phyloP scores from a whole-genome alignment of 805 yeast species.

The Candida maesae region DNA sequence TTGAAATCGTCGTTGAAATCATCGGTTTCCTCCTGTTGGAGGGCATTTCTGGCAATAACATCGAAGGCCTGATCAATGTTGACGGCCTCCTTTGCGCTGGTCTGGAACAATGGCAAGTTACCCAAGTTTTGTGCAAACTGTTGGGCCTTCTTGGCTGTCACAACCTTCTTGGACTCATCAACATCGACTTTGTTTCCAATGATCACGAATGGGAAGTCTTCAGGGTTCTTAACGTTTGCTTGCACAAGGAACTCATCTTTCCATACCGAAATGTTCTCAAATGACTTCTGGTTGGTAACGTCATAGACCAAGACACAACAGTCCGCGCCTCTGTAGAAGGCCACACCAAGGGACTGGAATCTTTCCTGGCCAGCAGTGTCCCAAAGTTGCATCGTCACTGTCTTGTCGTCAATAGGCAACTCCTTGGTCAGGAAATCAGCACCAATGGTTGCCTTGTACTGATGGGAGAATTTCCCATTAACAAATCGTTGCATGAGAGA shows the following conservation, averaged over 20 bases:
- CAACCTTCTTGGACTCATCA: conserved; percentile 83
- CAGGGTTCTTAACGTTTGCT: conserved; percentile 91
- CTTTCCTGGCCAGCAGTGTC: conserved; percentile 99
- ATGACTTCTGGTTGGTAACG: conserved; percentile 90
- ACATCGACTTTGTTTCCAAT: conserved; percentile 94
- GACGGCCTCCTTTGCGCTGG: conserved; percentile 96
- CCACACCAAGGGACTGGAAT: conserved; percentile 94
- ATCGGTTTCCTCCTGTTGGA: conserved; percentile 90
- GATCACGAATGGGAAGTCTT: conserved; percentile 91
- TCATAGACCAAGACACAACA: conserved; percentile 96
- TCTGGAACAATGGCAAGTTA: conserved; percentile 88
- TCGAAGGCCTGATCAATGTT: conserved; percentile 96
- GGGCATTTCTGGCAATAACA: conserved; percentile 90
- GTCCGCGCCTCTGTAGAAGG: conserved; percentile 96
- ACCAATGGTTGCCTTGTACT: conserved; percentile 96
- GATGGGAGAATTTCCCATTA: conserved; percentile 89
- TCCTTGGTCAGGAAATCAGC: conserved; percentile 96
- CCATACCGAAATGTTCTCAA: conserved; percentile 87
- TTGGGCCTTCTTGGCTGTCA: conserved; percentile 55
- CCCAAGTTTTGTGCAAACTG: conserved; percentile 61
- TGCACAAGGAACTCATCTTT: conserved; percentile 93
- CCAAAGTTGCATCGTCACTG: conserved; percentile 74
- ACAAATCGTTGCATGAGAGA: conserved; percentile 97
- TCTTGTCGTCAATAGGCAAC: conserved; percentile 68
- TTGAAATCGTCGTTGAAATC: conserved; percentile 92